A percentile compares a stretch with the other conserved stretches of the same genome.
These are phyloP conservation scores for Tulasnella sp. DNA, from an alignment of 768 basidiomycete species.

Conservation along the genomic window DNA sequence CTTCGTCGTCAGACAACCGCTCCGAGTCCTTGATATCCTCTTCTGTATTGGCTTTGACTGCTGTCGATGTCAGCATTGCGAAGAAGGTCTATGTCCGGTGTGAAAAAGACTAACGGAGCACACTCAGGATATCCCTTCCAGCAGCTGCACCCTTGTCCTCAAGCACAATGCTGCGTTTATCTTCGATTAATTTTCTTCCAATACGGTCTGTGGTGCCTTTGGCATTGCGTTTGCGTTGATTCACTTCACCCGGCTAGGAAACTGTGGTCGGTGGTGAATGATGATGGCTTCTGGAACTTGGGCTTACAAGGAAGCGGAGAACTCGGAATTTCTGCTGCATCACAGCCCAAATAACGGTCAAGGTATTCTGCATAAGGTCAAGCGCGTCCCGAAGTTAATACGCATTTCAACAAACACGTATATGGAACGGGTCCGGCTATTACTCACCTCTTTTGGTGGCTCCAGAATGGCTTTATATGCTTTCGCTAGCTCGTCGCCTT, in stretches of 20 bases:
- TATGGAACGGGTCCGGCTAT: background rate
- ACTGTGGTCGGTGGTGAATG: background rate
- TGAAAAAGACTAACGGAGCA: background rate
- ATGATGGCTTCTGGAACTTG: background rate
- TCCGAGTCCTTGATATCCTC: conserved; percentile 49
- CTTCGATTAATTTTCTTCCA: background rate
- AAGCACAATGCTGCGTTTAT: background rate
- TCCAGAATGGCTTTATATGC: conserved; percentile 30
- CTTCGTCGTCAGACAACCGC: conserved; percentile 53
- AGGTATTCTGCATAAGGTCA: background rate
- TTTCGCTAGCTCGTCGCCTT: conserved; percentile 30
- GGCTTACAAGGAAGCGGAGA: background rate
- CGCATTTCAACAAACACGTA: background rate
- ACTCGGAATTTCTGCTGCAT: background rate
- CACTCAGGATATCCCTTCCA: conserved; percentile 11
- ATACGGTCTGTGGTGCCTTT: conserved; percentile 4
- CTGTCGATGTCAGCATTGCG: conserved; percentile 28
- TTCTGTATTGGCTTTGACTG: conserved; percentile 53
- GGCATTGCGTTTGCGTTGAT: background rate
- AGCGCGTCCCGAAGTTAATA: background rate
- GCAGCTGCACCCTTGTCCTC: background rate
- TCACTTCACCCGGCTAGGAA: background rate
- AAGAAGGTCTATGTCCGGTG: too few relatives aligned
- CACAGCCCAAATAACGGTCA: background rate
- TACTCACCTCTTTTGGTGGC: background rate